Conservation (phyloP, 805 yeast genomes). For the Saccharomycopsis babjevae region DNA sequence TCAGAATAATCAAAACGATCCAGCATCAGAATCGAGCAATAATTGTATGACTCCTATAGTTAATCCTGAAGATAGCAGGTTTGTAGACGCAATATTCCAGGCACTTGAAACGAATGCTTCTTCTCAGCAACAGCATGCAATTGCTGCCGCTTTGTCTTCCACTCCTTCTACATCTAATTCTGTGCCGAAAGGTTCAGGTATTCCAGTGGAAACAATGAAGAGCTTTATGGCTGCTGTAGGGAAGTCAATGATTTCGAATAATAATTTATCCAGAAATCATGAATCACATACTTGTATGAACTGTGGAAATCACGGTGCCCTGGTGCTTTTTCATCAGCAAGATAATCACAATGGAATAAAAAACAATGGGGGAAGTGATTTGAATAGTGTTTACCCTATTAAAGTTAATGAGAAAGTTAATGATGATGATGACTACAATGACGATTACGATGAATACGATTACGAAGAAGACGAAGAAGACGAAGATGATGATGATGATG, state of each 20-base stretch:
- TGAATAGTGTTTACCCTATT: background rate
- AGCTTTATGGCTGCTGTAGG: background rate
- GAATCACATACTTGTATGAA: background rate
- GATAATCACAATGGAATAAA: background rate
- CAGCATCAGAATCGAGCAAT: background rate
- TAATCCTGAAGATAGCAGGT: background rate
- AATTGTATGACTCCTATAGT: background rate
- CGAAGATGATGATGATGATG: background rate
- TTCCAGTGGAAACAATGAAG: background rate
- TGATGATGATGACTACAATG: background rate
- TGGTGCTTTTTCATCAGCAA: background rate
- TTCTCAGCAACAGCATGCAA: background rate
- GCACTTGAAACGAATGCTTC: background rate
- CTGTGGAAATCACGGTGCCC: background rate
- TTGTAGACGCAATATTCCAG: background rate
- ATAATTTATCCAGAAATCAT: background rate
- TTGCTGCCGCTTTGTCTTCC: background rate
- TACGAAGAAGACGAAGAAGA: background rate
- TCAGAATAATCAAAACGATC: background rate
- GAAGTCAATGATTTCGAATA: background rate
- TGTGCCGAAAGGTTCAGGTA: background rate
- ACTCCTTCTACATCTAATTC: background rate
- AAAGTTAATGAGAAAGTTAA: background rate
- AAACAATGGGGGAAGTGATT: background rate
- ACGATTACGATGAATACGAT: background rate